Conservation (phyloP, 495 filamentous ascomycete species). For the Melanomma pulvis-pyrius region DNA sequence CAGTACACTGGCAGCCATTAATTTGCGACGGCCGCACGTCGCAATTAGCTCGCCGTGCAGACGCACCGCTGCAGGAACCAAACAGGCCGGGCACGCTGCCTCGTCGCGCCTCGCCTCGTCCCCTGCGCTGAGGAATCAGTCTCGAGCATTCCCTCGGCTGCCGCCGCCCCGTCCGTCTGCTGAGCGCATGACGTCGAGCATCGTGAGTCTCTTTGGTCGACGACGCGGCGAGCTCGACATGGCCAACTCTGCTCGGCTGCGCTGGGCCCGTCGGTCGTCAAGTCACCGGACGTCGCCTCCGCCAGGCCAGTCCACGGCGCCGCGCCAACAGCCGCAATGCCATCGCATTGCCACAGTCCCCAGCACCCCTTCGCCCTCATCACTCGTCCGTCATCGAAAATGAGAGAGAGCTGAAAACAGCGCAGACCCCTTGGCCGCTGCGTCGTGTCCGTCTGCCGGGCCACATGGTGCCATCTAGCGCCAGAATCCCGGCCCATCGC, state of each 20-base stretch:
- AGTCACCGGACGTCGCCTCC: no score
- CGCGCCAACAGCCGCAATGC: neutral
- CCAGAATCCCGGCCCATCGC: neutral
- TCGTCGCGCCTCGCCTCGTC: neutral
- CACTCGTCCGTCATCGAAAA: no score
- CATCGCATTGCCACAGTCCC: neutral
- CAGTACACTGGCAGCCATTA: no score
- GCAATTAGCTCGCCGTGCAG: neutral
- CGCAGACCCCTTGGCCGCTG: no score
- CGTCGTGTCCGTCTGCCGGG: no score
- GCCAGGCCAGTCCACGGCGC: neutral
- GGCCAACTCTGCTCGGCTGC: no score
- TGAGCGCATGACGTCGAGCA: slow-evolving; percentile 30
- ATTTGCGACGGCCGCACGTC: neutral
- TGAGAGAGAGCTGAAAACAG: no score
- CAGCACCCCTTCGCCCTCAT: no score
- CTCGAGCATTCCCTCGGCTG: neutral
- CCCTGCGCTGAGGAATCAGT: neutral
- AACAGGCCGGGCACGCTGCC: neutral
- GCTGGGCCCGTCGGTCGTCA: no score
- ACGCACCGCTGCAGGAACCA: slow-evolving; percentile 1
- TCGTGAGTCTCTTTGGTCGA: slow-evolving; percentile 25
- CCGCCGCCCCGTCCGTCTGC: neutral
- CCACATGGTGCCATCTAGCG: neutral
- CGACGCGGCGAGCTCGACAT: no score